Conservation (phyloP, 1,284 basidiomycete species). For the Spongispora temasekensis region DNA sequence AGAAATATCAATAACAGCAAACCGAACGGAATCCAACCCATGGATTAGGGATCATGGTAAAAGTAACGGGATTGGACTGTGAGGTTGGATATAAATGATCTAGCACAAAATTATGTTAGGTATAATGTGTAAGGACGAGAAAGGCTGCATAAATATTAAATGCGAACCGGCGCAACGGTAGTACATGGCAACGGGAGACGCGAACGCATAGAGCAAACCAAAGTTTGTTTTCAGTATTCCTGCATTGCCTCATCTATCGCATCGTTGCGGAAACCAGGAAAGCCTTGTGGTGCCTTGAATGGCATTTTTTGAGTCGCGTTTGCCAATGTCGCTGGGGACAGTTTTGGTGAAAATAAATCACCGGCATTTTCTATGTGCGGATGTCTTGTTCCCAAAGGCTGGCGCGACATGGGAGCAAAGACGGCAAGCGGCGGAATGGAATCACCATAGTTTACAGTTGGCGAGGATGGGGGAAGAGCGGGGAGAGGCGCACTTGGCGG, state of each 20-base stretch:
- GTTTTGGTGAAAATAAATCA: slow-evolving; percentile 2
- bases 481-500: slow-evolving; percentile 39
- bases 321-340: slow-evolving; percentile 9
- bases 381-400: slow-evolving; percentile 23
- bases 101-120: slow-evolving; percentile 14
- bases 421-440: slow-evolving; percentile 22
- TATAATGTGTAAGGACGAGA: slow-evolving; percentile 15
- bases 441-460: slow-evolving; percentile 14
- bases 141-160: slow-evolving; percentile 1
- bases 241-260: slow-evolving; percentile 23
- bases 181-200: not conserved
- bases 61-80: not conserved
- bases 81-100: not conserved
- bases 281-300: slow-evolving; percentile 8
- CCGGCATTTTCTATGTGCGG: slow-evolving; percentile 13
- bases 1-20: too few relatives aligned
- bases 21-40: not conserved
- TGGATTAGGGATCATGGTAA: not conserved
- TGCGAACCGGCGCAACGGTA: slow-evolving; percentile 17
- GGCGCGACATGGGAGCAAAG: slow-evolving; percentile 19
- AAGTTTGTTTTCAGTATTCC: slow-evolving; percentile 19
- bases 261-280: slow-evolving; percentile 9
- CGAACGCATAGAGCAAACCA: slow-evolving; percentile 15
- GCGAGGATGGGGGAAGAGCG: slow-evolving; percentile 30
- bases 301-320: slow-evolving; percentile 13